Conservation (phyloP, 140 eudicot genomes). For the Oenanthe javanica region DNA sequence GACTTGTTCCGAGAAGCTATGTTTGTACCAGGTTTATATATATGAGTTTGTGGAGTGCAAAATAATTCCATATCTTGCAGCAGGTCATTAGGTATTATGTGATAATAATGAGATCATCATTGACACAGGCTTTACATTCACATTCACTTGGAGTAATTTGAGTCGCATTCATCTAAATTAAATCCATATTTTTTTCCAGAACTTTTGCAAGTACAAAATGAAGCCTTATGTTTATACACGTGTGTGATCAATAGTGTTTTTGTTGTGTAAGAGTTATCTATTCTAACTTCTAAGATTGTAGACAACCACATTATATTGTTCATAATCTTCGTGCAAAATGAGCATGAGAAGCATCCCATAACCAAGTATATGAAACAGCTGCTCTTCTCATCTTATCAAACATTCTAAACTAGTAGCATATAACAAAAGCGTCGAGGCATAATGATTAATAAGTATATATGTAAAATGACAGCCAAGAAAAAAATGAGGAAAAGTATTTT, state of each 20-base stretch:
- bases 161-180: not conserved
- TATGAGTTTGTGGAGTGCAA: not conserved
- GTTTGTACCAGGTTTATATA: not conserved
- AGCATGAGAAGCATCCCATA: not conserved
- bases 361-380: not conserved
- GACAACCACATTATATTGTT: not conserved
- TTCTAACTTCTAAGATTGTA: not conserved
- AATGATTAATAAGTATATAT: not conserved
- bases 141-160: not conserved
- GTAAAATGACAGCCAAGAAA: not conserved
- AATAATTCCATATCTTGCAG: not conserved
- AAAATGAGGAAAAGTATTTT: not conserved
- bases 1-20: no score
- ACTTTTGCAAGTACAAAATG: not conserved
- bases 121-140: not conserved
- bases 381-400: not conserved
- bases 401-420: not conserved
- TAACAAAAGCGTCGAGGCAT: not conserved
- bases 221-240: not conserved
- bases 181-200: not conserved
- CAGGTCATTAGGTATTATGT: not conserved
- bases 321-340: not conserved
- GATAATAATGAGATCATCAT: not conserved
- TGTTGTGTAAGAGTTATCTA: not conserved
- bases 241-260: not conserved